phyloP scores from a whole-genome alignment of 176 grass and related monocot species.

The Oryza glumipatula region DNA sequence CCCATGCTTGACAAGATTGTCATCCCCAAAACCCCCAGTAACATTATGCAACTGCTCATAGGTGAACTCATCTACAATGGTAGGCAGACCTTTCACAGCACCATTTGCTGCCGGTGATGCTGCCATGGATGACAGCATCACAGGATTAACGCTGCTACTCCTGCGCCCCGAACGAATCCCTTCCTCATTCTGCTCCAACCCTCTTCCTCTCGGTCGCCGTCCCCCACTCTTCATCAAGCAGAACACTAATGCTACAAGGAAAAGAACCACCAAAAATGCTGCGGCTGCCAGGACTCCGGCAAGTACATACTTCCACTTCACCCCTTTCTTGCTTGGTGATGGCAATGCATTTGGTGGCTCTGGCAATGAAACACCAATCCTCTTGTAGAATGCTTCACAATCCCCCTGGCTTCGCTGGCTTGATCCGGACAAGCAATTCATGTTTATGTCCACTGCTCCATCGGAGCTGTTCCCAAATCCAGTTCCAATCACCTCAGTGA shows the following conservation, averaged over 20 bases:
- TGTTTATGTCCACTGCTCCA: slow-evolving; percentile 12
- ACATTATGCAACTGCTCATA: slow-evolving; percentile 70
- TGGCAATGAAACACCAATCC: slow-evolving; percentile 29
- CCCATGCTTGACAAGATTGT: slow-evolving; percentile 71
- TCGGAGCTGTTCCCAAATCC: slow-evolving; percentile 25
- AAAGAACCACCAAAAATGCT: slow-evolving; percentile 42
- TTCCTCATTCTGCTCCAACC: slow-evolving; percentile 50
- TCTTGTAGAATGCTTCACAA: slow-evolving; percentile 71
- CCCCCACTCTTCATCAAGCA: slow-evolving; percentile 49
- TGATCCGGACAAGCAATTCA: slow-evolving; percentile 67
- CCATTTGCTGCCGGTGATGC: slow-evolving; percentile 22
- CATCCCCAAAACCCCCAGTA: slow-evolving; percentile 57
- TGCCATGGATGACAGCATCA: slow-evolving; percentile 43
- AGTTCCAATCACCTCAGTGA: slow-evolving; percentile 29
- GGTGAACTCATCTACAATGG: slow-evolving; percentile 55
- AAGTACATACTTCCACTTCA: slow-evolving; percentile 57
- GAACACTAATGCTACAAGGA: slow-evolving; percentile 34
- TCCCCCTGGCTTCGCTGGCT: slow-evolving; percentile 55
- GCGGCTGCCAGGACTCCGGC: slow-evolving; percentile 52
- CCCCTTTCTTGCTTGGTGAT: slow-evolving; percentile 18
- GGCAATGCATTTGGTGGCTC: slow-evolving; percentile 37
- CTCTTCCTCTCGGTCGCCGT: slow-evolving; percentile 34
- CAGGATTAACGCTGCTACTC: slow-evolving; percentile 62
- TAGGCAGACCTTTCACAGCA: slow-evolving; percentile 37
- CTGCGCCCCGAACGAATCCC: slow-evolving; percentile 50